Conservation (phyloP, 1,284 basidiomycete genomes). For the Cryptococcus depauperatus region DNA sequence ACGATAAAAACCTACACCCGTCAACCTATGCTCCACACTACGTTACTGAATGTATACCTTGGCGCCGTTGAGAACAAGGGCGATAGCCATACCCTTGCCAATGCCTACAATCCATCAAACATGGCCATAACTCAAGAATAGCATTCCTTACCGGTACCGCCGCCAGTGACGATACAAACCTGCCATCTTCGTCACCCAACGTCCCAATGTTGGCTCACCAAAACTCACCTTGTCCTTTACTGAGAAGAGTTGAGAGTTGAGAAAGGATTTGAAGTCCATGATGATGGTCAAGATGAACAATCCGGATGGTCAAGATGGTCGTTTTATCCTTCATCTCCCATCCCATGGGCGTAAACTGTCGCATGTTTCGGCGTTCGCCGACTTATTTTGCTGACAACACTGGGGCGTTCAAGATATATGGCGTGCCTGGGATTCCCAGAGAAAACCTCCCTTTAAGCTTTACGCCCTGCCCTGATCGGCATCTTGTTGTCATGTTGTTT, state of each 20-base stretch:
- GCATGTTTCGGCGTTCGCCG: too few relatives aligned
- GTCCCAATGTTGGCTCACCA: background rate
- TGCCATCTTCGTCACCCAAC: conserved; percentile 1
- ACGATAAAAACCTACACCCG: conserved; percentile 21
- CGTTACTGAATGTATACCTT: conserved; percentile 22
- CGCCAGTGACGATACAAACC: conserved; percentile 27
- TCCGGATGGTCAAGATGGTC: too few relatives aligned
- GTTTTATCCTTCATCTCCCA: too few relatives aligned
- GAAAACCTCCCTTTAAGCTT: too few relatives aligned
- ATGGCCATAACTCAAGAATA: background rate
- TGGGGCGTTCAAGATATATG: too few relatives aligned
- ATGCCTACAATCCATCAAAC: conserved; percentile 21
- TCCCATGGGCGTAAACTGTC: too few relatives aligned
- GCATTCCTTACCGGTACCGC: conserved; percentile 24
- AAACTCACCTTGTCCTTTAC: conserved; percentile 28
- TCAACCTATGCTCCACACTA: background rate
- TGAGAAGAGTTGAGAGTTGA: conserved; percentile 17
- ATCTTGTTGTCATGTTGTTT: too few relatives aligned
- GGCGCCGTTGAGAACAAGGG: conserved; percentile 41
- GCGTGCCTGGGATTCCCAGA: too few relatives aligned
- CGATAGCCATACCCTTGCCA: conserved; percentile 41
- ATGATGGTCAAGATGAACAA: too few relatives aligned
- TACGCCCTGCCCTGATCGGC: too few relatives aligned
- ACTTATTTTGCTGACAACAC: too few relatives aligned
- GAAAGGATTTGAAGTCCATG: conserved; percentile 5